Percentiles rank a stretch among this genome's conserved stretches.
Conservation (phyloP, 805 yeast genomes). For the Blastobotrys attinorum region DNA sequence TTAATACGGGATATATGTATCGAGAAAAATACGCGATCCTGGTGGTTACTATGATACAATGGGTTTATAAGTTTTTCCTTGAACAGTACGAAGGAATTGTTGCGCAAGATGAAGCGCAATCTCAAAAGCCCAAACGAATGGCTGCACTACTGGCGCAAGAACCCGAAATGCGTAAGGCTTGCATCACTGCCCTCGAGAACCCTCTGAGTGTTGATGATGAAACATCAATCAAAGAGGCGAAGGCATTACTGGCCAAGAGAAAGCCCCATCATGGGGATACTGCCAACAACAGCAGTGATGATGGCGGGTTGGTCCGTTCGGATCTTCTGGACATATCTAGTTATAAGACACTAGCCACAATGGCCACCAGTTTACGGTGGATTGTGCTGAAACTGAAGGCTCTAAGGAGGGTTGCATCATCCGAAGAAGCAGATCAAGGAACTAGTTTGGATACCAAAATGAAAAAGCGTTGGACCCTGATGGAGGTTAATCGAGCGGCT, state of each 20-base stretch:
- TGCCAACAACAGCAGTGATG: not conserved
- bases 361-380: constrained; percentile 51
- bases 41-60: constrained; percentile 22
- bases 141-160: constrained; percentile 9
- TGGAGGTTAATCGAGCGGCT: constrained; percentile 18
- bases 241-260: constrained; percentile 17
- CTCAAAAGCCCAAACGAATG: constrained; percentile 5
- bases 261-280: constrained; percentile 8
- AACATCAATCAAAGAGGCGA: constrained; percentile 14
- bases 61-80: constrained; percentile 13
- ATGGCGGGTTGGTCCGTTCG: constrained; percentile 31
- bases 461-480: constrained; percentile 26
- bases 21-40: constrained; percentile 45
- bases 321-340: constrained; percentile 49
- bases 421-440: constrained; percentile 6
- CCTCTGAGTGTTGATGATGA: not conserved
- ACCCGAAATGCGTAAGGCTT: not conserved
- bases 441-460: constrained; percentile 14
- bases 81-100: constrained; percentile 13
- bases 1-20: constrained; percentile 54
- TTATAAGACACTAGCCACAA: constrained; percentile 43
- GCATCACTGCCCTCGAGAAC: not conserved
- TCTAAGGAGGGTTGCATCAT: constrained; percentile 35
- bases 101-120: constrained; percentile 10
- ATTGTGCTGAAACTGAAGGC: constrained; percentile 52